Percentiles rank a stretch among this genome's conserved stretches.
Conservation (phyloP, 106 monocot genomes). For the Phalaenopsis aphrodite region DNA sequence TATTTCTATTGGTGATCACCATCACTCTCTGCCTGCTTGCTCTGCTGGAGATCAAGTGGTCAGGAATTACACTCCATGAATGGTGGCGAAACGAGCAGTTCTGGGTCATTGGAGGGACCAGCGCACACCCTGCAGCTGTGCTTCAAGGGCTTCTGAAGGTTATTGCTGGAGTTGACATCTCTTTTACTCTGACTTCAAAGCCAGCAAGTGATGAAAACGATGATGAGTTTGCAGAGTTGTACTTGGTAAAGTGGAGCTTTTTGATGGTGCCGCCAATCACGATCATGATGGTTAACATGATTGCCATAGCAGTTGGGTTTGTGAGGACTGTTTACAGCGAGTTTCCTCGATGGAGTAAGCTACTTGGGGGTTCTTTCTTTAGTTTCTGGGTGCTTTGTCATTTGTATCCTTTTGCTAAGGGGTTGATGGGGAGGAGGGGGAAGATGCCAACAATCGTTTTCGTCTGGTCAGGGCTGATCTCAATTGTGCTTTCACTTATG, state of each 20-base stretch:
- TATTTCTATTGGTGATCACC: constrained; percentile 66
- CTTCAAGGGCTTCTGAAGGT: constrained; percentile 90
- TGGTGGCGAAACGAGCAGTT: constrained; percentile 99
- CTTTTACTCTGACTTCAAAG: constrained; percentile 87
- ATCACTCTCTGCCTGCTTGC: constrained; percentile 78
- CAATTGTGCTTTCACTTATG: constrained; percentile 65
- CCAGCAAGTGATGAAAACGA: constrained; percentile 48
- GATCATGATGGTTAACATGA: constrained; percentile 94
- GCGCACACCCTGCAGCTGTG: constrained; percentile 89
- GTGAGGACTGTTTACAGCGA: constrained; percentile 77
- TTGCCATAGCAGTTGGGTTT: constrained; percentile 66
- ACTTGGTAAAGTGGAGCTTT: constrained; percentile 81
- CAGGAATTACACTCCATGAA: constrained; percentile 85
- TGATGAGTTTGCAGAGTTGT: constrained; percentile 60
- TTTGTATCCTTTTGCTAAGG: constrained; percentile 89
- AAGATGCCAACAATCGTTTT: constrained; percentile 86
- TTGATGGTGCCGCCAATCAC: constrained; percentile 93
- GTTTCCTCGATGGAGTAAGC: constrained; percentile 85
- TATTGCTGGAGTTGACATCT: constrained; percentile 85
- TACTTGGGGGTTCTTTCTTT: constrained; percentile 86
- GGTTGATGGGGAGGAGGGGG: constrained; percentile 86
- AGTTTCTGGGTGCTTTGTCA: constrained; percentile 97
- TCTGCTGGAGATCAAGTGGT: constrained; percentile 85
- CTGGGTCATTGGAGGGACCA: constrained; percentile 94
- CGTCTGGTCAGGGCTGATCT: constrained; percentile 83